Evolutionary conservation across 305 asterid species (phyloP).

Genomic region (Withania somnifera): DNA sequence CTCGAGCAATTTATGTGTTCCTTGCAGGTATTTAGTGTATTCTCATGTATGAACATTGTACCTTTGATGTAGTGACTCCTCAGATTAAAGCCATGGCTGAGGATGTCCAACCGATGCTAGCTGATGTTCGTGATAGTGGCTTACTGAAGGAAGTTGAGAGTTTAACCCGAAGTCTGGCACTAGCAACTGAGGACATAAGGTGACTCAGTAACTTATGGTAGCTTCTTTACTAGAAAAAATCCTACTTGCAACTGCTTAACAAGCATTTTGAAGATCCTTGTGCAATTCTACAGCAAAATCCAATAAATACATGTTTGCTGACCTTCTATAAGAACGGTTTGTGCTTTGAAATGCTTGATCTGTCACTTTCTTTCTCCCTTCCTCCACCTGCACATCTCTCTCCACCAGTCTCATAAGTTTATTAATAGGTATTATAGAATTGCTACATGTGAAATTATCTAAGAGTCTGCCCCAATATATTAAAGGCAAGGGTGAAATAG

Average conservation of each 20-base stretch:
- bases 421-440: neutral
- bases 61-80: conserved; percentile 62
- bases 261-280: neutral
- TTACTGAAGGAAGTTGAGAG: conserved; percentile 78
- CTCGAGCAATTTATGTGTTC: conserved; percentile 4
- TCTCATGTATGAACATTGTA: conserved; percentile 44
- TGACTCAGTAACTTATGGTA: conserved; percentile 7
- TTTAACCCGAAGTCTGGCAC: conserved; percentile 81
- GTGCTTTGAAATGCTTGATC: neutral
- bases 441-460: neutral
- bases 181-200: conserved; percentile 85
- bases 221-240: neutral
- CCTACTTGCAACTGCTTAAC: neutral
- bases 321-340: neutral
- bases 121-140: conserved; percentile 78
- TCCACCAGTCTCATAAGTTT: neutral
- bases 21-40: conserved; percentile 15
- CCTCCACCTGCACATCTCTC: neutral
- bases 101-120: conserved; percentile 75
- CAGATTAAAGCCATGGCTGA: conserved; percentile 96
- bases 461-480: neutral
- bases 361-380: neutral
- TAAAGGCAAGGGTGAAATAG: neutral
- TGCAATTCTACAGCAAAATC: neutral
- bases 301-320: neutral